phyloP scores from a whole-genome alignment of 441 rosid genomes.

The Erysimum pusillum region DNA sequence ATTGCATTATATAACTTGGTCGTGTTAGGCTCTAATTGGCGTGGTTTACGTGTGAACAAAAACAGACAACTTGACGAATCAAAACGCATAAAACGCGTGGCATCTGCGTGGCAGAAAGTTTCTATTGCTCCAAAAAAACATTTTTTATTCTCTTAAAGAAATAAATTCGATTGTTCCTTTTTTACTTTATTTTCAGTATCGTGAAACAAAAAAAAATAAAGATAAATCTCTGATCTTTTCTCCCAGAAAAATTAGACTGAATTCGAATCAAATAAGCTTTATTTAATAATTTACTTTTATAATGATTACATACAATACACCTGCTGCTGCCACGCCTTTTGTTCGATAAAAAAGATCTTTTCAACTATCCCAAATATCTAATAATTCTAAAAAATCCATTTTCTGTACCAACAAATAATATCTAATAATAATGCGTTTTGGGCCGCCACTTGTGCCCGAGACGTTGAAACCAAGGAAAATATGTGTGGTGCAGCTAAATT shows the following conservation, averaged over 20 bases:
- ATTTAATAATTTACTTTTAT: background rate
- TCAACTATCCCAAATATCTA: constrained; percentile 27
- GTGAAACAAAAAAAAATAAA: background rate
- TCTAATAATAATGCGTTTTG: constrained; percentile 28
- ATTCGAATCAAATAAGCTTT: background rate
- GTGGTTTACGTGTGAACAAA: constrained; percentile 47
- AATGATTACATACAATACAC: constrained; percentile 28
- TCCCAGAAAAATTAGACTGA: background rate
- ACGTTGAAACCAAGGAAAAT: constrained; percentile 33
- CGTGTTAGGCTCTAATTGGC: constrained; percentile 24
- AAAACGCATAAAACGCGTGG: constrained; percentile 36
- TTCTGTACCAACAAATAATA: constrained; percentile 1
- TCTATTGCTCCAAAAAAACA: background rate
- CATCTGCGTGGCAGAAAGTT: constrained; percentile 37
- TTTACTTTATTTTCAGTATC: background rate
- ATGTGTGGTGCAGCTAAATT: constrained; percentile 39
- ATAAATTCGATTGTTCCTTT: constrained; percentile 16
- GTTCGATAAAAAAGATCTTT: constrained; percentile 24
- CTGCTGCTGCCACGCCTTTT: constrained; percentile 8
- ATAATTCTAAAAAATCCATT: background rate
- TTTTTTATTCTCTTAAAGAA: constrained; percentile 3
- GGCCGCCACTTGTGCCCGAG: constrained; percentile 37
- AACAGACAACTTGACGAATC: constrained; percentile 39
- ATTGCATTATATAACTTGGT: constrained; percentile 7
- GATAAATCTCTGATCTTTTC: background rate